phyloP scores from a whole-genome alignment of 2,329 filamentous ascomycete species.

The Aspergillus texensis region DNA sequence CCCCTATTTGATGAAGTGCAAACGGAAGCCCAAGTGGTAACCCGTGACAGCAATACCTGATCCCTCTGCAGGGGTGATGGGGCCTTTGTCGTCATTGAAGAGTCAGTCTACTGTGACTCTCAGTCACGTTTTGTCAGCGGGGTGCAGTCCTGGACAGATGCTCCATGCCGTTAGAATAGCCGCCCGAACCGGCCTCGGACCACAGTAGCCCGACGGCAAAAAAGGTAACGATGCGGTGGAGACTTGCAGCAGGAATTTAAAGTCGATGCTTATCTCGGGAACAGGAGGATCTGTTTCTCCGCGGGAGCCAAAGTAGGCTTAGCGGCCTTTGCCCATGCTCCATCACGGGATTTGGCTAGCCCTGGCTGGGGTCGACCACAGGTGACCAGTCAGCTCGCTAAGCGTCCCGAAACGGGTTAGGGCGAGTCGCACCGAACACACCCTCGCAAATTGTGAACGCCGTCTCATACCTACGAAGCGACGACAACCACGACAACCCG shows the following conservation, averaged over 20 bases:
- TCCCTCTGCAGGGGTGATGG: conserved; percentile 1
- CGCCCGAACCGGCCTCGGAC: conserved; percentile 28
- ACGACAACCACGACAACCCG: conserved; percentile 47
- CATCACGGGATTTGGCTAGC: conserved; percentile 40
- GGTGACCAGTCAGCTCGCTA: conserved; percentile 33
- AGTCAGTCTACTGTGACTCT: conserved; percentile 3
- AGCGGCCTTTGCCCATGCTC: conserved; percentile 14
- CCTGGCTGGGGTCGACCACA: conserved; percentile 25
- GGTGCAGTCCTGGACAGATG: conserved; percentile 12
- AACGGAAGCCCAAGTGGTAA: background rate
- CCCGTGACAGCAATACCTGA: background rate
- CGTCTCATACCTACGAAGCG: conserved; percentile 40
- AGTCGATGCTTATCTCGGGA: conserved; percentile 18
- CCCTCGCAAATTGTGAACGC: conserved; percentile 40
- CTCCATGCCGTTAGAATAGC: conserved; percentile 9
- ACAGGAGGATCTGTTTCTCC: conserved; percentile 19
- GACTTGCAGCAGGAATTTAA: conserved; percentile 8
- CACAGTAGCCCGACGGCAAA: conserved; percentile 34
- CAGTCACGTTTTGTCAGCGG: conserved; percentile 22
- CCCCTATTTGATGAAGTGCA: background rate
- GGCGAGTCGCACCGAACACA: conserved; percentile 38
- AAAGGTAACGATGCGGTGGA: conserved; percentile 24
- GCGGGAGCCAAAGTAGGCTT: conserved; percentile 12
- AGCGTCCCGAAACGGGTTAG: conserved; percentile 40
- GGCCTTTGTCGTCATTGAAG: conserved; percentile 18